These are phyloP conservation scores for Lactarius pseudohatsudake DNA, from an alignment of 768 basidiomycete species.

Conservation along the genomic window DNA sequence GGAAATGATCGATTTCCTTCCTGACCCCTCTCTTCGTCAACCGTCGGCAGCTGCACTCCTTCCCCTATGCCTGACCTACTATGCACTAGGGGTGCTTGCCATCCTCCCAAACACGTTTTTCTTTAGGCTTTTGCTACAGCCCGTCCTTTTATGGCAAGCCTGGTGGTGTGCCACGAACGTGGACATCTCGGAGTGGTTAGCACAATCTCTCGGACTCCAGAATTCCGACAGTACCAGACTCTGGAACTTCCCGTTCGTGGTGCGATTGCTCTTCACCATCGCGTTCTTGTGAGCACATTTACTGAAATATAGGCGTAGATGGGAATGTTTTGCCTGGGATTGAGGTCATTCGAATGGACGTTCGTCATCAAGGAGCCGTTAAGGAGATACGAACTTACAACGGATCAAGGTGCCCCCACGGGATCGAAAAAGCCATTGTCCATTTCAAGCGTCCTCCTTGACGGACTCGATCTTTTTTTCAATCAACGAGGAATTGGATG, in stretches of 20 bases:
- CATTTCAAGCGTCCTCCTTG: constrained; percentile 6
- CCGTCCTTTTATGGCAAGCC: not conserved
- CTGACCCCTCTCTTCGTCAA: constrained; percentile 2
- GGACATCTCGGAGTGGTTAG: not conserved
- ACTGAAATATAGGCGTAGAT: not conserved
- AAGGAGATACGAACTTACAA: too few species aligned
- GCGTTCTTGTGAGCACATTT: not conserved
- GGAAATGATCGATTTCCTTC: not conserved
- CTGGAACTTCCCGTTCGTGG: constrained; percentile 10
- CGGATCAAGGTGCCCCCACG: not conserved
- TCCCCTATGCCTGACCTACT: constrained; percentile 12
- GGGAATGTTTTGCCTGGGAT: not conserved
- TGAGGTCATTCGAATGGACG: not conserved
- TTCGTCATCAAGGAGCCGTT: not conserved
- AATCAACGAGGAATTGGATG: constrained; percentile 18
- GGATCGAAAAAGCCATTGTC: not conserved
- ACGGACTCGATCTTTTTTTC: constrained; percentile 15
- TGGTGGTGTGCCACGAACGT: not conserved
- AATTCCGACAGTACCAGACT: too few species aligned
- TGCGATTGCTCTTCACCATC: not conserved
- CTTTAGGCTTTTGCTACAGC: constrained; percentile 7
- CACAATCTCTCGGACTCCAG: too few species aligned
- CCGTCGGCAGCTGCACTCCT: not conserved
- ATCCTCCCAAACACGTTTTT: constrained; percentile 8
- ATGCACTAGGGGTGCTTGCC: constrained; percentile 7